Conservation (phyloP, 805 yeast species). For the Yarrowia sp. region DNA sequence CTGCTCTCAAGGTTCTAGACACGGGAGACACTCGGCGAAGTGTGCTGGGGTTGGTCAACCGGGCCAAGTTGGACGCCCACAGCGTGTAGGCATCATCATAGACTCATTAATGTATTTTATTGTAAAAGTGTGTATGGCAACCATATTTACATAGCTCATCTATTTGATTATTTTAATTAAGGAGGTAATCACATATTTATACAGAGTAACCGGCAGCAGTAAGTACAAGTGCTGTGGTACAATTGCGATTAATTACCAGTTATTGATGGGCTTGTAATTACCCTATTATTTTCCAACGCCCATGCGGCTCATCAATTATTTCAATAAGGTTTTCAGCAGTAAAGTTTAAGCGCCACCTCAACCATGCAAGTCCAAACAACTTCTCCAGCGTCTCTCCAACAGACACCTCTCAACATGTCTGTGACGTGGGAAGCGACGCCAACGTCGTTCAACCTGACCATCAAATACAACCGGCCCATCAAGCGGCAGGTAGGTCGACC, state of each 20-base stretch:
- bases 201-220: too few relatives aligned
- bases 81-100: neutral
- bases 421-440: conserved; percentile 13
- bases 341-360: neutral
- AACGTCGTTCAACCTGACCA: conserved; percentile 20
- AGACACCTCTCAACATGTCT: neutral
- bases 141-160: too few relatives aligned
- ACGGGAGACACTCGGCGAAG: neutral
- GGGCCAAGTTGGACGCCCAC: conserved; percentile 2
- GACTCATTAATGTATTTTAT: conserved; percentile 1
- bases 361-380: neutral
- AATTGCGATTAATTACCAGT: too few relatives aligned
- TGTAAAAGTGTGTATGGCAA: too few relatives aligned
- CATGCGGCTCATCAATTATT: neutral
- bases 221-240: too few relatives aligned
- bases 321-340: too few relatives aligned
- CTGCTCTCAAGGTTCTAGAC: neutral
- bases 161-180: too few relatives aligned
- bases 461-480: conserved; percentile 27
- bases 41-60: neutral
- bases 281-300: neutral
- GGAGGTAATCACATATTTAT: too few relatives aligned
- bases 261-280: too few relatives aligned
- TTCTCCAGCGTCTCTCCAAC: neutral
- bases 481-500: conserved; percentile 27